Evolutionary conservation across 202 grass and related monocot genomes (phyloP).

Genomic region (Alloteropsis angusta): DNA sequence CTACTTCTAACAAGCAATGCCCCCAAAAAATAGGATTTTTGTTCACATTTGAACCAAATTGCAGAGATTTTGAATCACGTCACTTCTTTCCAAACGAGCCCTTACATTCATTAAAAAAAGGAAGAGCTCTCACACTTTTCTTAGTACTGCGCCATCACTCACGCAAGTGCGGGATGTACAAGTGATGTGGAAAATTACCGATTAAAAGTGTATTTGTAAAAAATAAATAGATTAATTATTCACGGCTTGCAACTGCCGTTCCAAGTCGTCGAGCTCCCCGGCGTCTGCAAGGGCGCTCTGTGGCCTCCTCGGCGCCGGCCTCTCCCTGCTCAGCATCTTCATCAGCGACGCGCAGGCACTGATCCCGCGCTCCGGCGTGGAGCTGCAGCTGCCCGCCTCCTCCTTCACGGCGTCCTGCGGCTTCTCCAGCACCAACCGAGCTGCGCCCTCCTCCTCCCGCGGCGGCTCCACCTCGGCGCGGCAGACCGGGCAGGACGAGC

Average conservation of each 20-base stretch:
- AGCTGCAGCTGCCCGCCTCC: conserved; percentile 35
- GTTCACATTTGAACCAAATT: background rate
- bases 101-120: background rate
- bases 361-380: conserved; percentile 24
- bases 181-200: background rate
- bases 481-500: conserved; percentile 62
- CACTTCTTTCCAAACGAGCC: background rate
- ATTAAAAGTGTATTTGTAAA: background rate
- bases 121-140: background rate
- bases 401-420: background rate
- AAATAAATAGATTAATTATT: background rate
- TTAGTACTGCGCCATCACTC: background rate
- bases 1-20: too few relatives aligned
- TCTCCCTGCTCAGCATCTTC: conserved; percentile 57
- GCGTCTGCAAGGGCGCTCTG: conserved; percentile 10
- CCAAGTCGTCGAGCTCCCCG: conserved; percentile 44
- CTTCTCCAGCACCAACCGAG: conserved; percentile 7
- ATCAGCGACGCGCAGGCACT: conserved; percentile 43
- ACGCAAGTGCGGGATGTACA: conserved; percentile 5
- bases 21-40: background rate
- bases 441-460: background rate
- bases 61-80: background rate
- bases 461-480: conserved; percentile 52
- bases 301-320: conserved; percentile 19
- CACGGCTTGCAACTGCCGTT: conserved; percentile 31